Evolutionary conservation across 2,329 filamentous ascomycete genomes (phyloP), one percentile per base, ranked within the genome.

Genomic region (Xylaria hypoxylon): DNA sequence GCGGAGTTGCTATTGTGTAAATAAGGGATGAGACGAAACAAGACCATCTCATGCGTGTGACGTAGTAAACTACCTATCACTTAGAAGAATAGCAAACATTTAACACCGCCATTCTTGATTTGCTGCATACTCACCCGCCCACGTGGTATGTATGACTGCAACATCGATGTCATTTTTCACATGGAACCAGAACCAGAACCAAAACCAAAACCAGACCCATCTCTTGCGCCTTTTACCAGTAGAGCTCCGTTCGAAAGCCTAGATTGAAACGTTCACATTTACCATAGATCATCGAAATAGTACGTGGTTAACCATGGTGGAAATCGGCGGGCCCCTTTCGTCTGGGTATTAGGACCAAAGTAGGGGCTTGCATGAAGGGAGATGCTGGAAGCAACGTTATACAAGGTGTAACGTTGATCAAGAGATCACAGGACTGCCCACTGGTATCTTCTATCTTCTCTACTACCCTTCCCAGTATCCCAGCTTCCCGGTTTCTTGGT

Each of bases 321-420:
- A 26, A 11, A 19, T 26, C 52, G 52, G 19, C 15, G 15, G 22
- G 35, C 7, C 35, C 28, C 5, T 31, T 55, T 42, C 52, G 35
- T 35, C n/a, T 38, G 11, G 31, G 33, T 1, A 10, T 24, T 22
- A 11, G 28, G 24, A 8, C 31, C 35, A 15, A 38, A 38, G 35
- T 11, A 13, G 35, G 28, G n/a, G 13, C 31, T 52, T 52, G 33
- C 19, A 31, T 15, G n/a, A 35, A 52, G n/a, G n/a, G n/a, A 38
- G 35, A 15, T 15, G 19, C 8, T 55, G 13, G 35, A 55, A 28
- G 52, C n/a, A 55, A 55, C 52, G 52, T 55, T 55, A 55, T 17
- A 55, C 52, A 55, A 17, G 15, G 35, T 38, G 52, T 40, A 55
- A 55, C 52, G 35, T 55, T 55, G 35, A 55, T 28, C 22, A 4